Evolutionary conservation across 306 rosid genomes (phyloP), one percentile per base, ranked within the genome.

Genomic region (Dryas drummondii): DNA sequence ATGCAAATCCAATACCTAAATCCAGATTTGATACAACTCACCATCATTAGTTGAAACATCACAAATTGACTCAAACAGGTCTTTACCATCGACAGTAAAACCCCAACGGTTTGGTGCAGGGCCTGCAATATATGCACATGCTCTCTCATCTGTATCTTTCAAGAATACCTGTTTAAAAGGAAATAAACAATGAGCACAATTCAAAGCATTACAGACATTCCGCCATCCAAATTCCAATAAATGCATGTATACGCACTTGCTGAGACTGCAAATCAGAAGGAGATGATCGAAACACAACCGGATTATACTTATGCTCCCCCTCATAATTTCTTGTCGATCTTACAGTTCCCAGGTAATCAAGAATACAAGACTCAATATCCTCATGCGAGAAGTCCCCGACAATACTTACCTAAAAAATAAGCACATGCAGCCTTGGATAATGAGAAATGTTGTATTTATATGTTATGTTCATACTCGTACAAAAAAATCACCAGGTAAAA

Each of bases 101-200:
- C 99, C 99, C 99, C 99, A 94, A 77, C 99, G 97, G 84, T 92
- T 94, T 68, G 99, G 99, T 54, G 99, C 96, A 40, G 99, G 99
- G 68, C 98, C 97, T 78, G 99, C 93, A 90, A 94, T 90, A 82
- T 92, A 94, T 47, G 99, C 99, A 77, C 99, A 94, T 71, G 99
- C 99, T 78, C 99, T 94, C 86, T 94, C 99, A 80, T 94, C 99
- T 2, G 98, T 92, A 74, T 92, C 99, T 73, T 92, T 92, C 81
- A 94, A 83, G 82, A 92, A 92, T 55, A 94, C 98, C 98, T 94
- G 89, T 51, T 66, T 19, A 53, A 72, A 70, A 72, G 76, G 56
- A 57, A 66, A 59, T 48, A 62, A 80, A 69, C n/a, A 68, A 63
- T 1, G 11, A 63, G 68, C 84, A 81, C 56, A 67, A 64, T 73